These are phyloP conservation scores for Aspergillus candidus DNA, from an alignment of 2,329 filamentous ascomycete species.

Conservation along the genomic window DNA sequence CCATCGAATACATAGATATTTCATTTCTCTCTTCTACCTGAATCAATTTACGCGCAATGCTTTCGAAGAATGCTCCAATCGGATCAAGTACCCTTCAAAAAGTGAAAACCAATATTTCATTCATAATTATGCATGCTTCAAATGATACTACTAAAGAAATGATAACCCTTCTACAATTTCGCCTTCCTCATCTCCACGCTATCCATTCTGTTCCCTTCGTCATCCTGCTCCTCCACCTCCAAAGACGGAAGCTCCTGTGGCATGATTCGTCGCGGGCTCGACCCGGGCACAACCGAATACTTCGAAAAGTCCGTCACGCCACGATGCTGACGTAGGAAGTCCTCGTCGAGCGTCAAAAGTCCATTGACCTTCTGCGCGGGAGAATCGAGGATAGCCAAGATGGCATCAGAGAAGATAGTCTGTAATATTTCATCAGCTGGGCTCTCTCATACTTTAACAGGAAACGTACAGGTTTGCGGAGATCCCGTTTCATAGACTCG, in stretches of 20 bases:
- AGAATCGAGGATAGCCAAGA: conserved; percentile 63
- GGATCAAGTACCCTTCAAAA: no score
- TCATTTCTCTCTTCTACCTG: no score
- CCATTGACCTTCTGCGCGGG: conserved; percentile 62
- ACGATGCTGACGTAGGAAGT: conserved; percentile 62
- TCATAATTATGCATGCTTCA: no score
- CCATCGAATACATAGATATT: no score
- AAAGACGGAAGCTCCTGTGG: conserved; percentile 63
- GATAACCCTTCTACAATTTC: conserved; percentile 17
- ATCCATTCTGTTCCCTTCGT: conserved; percentile 68
- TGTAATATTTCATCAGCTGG: conserved; percentile 18
- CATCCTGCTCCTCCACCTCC: conserved; percentile 68
- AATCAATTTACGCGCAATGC: no score
- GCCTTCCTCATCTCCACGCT: conserved; percentile 45
- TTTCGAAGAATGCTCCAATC: no score
- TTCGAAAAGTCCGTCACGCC: conserved; percentile 65
- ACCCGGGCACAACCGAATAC: conserved; percentile 63
- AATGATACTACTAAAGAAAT: no score
- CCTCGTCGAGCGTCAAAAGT: conserved; percentile 67
- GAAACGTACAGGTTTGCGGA: conserved; percentile 53
- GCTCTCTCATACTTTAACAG: background rate
- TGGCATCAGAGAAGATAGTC: conserved; percentile 72
- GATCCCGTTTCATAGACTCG: conserved; percentile 46
- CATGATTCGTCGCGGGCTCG: conserved; percentile 69
- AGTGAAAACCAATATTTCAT: no score